Base-by-base conservation (phyloP, 2,329 filamentous ascomycete genomes). In the Colletotrichum chlorophyti region DNA sequence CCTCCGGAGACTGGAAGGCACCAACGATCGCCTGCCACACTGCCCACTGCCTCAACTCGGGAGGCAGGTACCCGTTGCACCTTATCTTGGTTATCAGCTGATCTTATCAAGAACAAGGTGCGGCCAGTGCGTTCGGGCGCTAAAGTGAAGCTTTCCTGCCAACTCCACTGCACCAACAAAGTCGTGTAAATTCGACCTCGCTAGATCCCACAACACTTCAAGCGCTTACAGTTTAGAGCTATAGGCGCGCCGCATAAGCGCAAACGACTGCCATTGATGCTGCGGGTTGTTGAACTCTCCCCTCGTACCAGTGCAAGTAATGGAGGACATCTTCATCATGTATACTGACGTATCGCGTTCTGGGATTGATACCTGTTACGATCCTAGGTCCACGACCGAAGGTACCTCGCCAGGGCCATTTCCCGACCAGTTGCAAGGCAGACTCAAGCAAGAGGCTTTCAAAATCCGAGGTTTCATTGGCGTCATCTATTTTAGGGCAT, bases 101-200 rank as follows among this genome's bases (percentile, higher is more conserved):
- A 42, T 31, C 49, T 53, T 35, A 53, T 46, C 35, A 17, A 34
- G 38, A 58, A 58, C 53, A 60, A 60, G 46, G 46, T 60, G 58
- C 42, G 58, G 58, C 52, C 58, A 60, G 58, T 60, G 58, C 58
- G 53, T 48, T 58, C 46, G 45, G 57, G 46, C 55, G 51, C 55
- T 55, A 59, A n/a, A 21, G 14, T 37, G 43, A 49, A 55, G 55
- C 37, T 55, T 47, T 46, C 10, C 29, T 48, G 29, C 35, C 34
- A 43, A 46, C 46, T 58, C 53, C 53, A 58, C 46, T 45, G 26
- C 45, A 40, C 58, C 53, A n/a, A n/a, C n/a, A 58, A 58, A 45
- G 53, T 46, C 34, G 45, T 47, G 17, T 45, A 35, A 41, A 23
- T 38, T 43, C 53, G 47, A 60, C 58, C 6, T 52, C 58, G 35